Evolutionary conservation across 345 rosid genomes (phyloP).

Genomic region (Hirschfeldia incana): DNA sequence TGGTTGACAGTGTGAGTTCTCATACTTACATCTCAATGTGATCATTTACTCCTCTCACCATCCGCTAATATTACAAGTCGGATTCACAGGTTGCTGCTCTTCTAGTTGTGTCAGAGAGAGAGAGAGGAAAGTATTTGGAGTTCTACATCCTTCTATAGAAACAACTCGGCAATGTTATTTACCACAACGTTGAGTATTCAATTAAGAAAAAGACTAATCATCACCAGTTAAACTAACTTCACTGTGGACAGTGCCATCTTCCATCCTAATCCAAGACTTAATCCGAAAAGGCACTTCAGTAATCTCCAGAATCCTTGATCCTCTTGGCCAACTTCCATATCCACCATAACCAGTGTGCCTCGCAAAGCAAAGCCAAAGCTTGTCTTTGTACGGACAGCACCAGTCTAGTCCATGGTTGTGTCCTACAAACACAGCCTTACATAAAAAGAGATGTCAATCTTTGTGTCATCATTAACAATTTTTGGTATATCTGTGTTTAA

Average conservation of each 20-base stretch:
- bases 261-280: slow-evolving; percentile 94
- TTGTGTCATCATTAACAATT: neutral
- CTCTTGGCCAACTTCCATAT: slow-evolving; percentile 82
- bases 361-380: slow-evolving; percentile 92
- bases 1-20: too few species aligned
- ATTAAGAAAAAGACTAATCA: neutral
- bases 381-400: slow-evolving; percentile 73
- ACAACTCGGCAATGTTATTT: neutral
- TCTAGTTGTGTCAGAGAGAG: too few species aligned
- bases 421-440: slow-evolving; percentile 86
- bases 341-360: slow-evolving; percentile 90
- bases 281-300: slow-evolving; percentile 57
- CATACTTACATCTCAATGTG: neutral
- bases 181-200: neutral
- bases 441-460: neutral
- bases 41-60: slow-evolving; percentile 3
- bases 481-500: neutral
- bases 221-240: slow-evolving; percentile 46
- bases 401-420: slow-evolving; percentile 96
- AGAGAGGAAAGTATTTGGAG: too few species aligned
- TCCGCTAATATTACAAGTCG: neutral
- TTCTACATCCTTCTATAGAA: slow-evolving; percentile 3
- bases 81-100: slow-evolving; percentile 72
- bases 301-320: slow-evolving; percentile 78
- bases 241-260: slow-evolving; percentile 64